Percentiles rank a stretch among this genome's conserved stretches.
Conservation (phyloP, 257 asterid species). For the Handroanthus guayacan region DNA sequence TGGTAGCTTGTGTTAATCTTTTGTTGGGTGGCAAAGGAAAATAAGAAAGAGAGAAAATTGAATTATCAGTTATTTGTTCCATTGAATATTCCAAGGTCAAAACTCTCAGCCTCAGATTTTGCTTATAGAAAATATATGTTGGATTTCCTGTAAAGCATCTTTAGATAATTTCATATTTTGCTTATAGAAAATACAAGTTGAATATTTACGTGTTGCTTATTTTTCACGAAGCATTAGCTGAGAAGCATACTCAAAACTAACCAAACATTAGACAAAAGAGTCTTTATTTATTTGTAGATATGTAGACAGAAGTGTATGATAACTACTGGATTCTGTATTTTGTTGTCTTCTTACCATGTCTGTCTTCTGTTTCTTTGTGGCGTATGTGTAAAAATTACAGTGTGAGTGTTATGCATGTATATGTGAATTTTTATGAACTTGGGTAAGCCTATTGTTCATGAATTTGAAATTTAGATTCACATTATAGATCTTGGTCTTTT, state of each 20-base stretch:
- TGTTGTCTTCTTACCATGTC: neutral
- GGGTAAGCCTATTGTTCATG: conserved; percentile 15
- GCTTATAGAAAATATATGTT: neutral
- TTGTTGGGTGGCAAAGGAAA: neutral
- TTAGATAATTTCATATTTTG: neutral
- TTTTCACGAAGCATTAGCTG: too few species aligned
- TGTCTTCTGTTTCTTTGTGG: neutral
- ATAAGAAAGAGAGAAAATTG: neutral
- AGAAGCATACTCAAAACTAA: too few species aligned
- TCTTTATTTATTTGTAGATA: too few species aligned
- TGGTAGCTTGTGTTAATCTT: conserved; percentile 7
- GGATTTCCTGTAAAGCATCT: neutral
- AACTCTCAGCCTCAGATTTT: neutral
- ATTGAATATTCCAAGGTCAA: neutral
- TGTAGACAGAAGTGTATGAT: too few species aligned
- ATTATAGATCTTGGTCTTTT: neutral
- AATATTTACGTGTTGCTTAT: too few species aligned
- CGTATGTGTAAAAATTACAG: conserved; percentile 7
- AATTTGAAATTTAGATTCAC: conserved; percentile 12
- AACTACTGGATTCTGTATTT: conserved; percentile 7
- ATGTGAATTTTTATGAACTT: conserved; percentile 21
- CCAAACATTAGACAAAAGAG: too few species aligned
- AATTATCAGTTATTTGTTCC: neutral
- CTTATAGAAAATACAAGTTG: too few species aligned
- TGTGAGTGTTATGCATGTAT: conserved; percentile 26